Evolutionary conservation across 2,329 filamentous ascomycete genomes (phyloP).

Genomic region (Claviceps monticola): DNA sequence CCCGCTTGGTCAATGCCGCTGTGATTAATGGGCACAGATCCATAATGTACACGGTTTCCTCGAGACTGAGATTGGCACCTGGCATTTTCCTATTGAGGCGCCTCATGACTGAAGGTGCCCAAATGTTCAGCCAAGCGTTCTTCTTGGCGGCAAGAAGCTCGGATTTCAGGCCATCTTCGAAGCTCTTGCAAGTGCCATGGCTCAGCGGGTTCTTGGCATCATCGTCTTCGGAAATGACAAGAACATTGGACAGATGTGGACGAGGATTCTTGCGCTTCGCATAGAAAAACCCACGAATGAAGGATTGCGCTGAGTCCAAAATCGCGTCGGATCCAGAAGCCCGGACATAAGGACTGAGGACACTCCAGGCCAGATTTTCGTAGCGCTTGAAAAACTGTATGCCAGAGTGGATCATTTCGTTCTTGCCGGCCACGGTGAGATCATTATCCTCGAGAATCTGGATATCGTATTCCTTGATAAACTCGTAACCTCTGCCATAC

Average conservation of each 20-base stretch:
- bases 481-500: constrained; percentile 53
- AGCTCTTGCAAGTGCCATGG: constrained; percentile 56
- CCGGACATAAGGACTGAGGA: constrained; percentile 54
- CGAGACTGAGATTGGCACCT: constrained; percentile 48
- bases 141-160: constrained; percentile 37
- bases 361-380: constrained; percentile 36
- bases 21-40: constrained; percentile 80
- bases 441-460: constrained; percentile 50
- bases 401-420: constrained; percentile 61
- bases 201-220: constrained; percentile 71
- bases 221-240: constrained; percentile 53
- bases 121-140: constrained; percentile 44
- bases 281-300: constrained; percentile 57
- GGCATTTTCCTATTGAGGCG: constrained; percentile 57
- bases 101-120: constrained; percentile 51
- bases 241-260: constrained; percentile 38
- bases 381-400: constrained; percentile 66
- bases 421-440: constrained; percentile 51
- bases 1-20: constrained; percentile 40
- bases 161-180: constrained; percentile 45
- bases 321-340: constrained; percentile 57
- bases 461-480: constrained; percentile 61
- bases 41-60: constrained; percentile 63
- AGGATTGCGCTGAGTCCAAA: constrained; percentile 60
- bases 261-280: constrained; percentile 23